A percentile compares a stretch with the other conserved stretches of the same genome.
These are phyloP conservation scores for Trametes gibbosa DNA, from an alignment of 768 basidiomycete species.

Conservation along the genomic window DNA sequence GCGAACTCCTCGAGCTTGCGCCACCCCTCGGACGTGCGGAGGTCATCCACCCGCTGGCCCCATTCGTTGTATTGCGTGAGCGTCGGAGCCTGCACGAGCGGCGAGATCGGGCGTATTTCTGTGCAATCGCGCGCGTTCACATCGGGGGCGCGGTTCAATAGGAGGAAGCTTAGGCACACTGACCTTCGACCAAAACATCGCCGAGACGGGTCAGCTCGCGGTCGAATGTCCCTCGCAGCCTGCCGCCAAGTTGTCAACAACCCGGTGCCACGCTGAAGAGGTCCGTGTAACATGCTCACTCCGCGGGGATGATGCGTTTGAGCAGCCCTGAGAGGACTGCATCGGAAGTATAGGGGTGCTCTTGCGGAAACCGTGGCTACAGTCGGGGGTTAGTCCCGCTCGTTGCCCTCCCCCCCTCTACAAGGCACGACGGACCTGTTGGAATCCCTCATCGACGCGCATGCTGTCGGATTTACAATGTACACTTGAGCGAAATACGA, in stretches of 20 bases:
- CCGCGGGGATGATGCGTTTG: slow-evolving; percentile 49
- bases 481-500: too few species aligned
- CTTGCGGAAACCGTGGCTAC: slow-evolving; percentile 50
- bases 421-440: slow-evolving; percentile 38
- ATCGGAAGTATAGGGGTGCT: slow-evolving; percentile 60
- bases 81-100: slow-evolving; percentile 44
- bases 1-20: slow-evolving; percentile 56
- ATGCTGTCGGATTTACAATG: slow-evolving; percentile 30
- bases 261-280: too few species aligned
- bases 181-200: slow-evolving; percentile 47
- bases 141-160: not conserved
- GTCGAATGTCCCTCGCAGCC: slow-evolving; percentile 46
- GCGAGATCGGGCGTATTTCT: slow-evolving; percentile 49
- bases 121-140: too few species aligned
- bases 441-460: slow-evolving; percentile 66
- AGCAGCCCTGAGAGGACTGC: slow-evolving; percentile 57
- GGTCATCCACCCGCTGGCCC: slow-evolving; percentile 59
- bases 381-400: not conserved
- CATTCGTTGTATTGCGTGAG: slow-evolving; percentile 74
- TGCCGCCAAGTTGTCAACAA: not conserved
- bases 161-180: slow-evolving; percentile 12
- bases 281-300: not conserved
- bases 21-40: slow-evolving; percentile 74
- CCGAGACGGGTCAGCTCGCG: slow-evolving; percentile 58
- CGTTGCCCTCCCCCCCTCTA: not conserved